phyloP scores from a whole-genome alignment of 148 eudicot species.

The Vaccinium darrowii region DNA sequence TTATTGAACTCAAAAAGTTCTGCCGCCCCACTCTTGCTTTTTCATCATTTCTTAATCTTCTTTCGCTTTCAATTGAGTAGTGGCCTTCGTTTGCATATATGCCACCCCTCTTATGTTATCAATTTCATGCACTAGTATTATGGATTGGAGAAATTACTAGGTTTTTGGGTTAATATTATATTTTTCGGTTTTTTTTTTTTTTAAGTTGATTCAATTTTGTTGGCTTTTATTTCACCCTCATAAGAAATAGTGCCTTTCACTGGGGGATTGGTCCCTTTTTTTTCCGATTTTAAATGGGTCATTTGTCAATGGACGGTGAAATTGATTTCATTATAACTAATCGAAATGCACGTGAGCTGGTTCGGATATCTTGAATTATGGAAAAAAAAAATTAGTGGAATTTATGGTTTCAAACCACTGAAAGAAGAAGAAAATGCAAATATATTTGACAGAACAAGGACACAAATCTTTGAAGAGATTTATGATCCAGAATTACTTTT shows the following conservation, averaged over 20 bases:
- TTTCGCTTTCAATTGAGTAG: neutral
- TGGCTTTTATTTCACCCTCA: neutral
- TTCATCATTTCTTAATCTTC: neutral
- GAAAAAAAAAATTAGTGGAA: neutral
- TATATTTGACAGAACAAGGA: neutral
- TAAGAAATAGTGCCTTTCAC: neutral
- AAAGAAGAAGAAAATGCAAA: neutral
- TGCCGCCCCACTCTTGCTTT: neutral
- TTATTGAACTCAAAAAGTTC: neutral
- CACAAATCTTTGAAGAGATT: neutral
- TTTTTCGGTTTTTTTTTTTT: neutral
- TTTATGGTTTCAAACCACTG: neutral
- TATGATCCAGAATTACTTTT: neutral
- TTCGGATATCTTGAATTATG: neutral
- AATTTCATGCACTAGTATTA: neutral
- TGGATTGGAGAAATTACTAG: neutral
- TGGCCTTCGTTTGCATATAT: neutral
- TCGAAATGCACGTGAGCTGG: neutral
- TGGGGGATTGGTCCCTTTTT: too few species aligned
- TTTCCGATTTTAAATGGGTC: too few species aligned
- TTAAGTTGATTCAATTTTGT: neutral
- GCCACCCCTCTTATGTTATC: neutral
- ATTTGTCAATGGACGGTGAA: too few species aligned
- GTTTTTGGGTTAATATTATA: neutral
- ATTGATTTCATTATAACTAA: too few species aligned